Evolutionary conservation across 1,284 basidiomycete species (phyloP).

Genomic region (Trametes sp.): DNA sequence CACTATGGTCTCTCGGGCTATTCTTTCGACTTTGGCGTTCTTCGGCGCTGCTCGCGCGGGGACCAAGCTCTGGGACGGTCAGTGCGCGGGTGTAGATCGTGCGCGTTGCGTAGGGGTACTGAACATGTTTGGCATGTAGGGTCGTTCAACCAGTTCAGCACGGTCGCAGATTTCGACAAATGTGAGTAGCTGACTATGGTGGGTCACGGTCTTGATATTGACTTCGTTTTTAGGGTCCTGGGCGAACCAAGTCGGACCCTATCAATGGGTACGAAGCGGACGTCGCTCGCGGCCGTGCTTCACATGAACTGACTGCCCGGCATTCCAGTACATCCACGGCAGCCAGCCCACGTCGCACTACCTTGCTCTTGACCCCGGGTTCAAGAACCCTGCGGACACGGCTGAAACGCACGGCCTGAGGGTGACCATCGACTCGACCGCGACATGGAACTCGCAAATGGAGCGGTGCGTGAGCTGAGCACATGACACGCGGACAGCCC

Average conservation of each 20-base stretch:
- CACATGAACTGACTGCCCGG: background rate
- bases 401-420: conserved; percentile 61
- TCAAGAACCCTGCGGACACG: conserved; percentile 69
- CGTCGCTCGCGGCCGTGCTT: background rate
- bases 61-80: conserved; percentile 58
- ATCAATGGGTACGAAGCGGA: conserved; percentile 58
- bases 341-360: conserved; percentile 59
- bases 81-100: background rate
- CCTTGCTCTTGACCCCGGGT: conserved; percentile 57
- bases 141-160: conserved; percentile 57
- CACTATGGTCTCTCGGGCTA: conserved; percentile 34
- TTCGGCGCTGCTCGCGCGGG: conserved; percentile 51
- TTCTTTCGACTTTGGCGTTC: conserved; percentile 33
- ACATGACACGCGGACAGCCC: too few species aligned
- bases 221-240: conserved; percentile 66
- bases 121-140: conserved; percentile 3
- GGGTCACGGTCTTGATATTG: too few species aligned
- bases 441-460: conserved; percentile 61
- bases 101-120: background rate
- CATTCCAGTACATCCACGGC: conserved; percentile 67
- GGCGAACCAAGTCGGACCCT: conserved; percentile 61
- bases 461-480: conserved; percentile 31
- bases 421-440: conserved; percentile 60
- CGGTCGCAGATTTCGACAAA: conserved; percentile 58
- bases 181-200: too few species aligned